phyloP scores from a whole-genome alignment of 306 rosid species.

The Castanea sativa region DNA sequence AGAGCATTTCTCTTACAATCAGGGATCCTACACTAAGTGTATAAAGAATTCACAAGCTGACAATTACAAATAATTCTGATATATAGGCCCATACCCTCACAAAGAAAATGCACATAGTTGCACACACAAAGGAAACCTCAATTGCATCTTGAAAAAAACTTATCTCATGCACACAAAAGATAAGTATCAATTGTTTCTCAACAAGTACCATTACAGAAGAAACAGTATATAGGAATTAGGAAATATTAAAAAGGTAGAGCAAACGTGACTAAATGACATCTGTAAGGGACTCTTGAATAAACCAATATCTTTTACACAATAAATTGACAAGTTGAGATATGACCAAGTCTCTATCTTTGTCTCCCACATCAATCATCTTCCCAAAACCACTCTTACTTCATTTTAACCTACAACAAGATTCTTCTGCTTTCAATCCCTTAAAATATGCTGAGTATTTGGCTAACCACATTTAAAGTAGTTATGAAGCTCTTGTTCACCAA shows the following conservation, averaged over 20 bases:
- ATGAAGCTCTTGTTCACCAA: background rate
- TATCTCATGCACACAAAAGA: background rate
- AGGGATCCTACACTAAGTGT: background rate
- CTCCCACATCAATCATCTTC: background rate
- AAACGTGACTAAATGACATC: background rate
- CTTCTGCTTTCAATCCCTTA: background rate
- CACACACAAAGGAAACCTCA: background rate
- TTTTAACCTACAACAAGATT: background rate
- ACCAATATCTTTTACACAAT: background rate
- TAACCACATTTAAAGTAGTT: background rate
- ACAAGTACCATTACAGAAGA: background rate
- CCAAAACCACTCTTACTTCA: background rate
- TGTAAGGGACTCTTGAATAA: background rate
- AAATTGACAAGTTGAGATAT: background rate
- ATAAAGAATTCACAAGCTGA: background rate
- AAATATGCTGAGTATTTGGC: background rate
- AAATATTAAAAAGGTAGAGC: background rate
- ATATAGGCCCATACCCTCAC: background rate
- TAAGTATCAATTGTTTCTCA: background rate
- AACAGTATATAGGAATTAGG: background rate
- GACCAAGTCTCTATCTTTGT: background rate
- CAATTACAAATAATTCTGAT: background rate
- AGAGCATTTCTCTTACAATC: background rate
- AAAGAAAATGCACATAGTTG: background rate
- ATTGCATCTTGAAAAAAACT: background rate